These are phyloP conservation scores for Zopfia rhizophila DNA, from an alignment of 2,329 filamentous ascomycete genomes.

Conservation along the genomic window DNA sequence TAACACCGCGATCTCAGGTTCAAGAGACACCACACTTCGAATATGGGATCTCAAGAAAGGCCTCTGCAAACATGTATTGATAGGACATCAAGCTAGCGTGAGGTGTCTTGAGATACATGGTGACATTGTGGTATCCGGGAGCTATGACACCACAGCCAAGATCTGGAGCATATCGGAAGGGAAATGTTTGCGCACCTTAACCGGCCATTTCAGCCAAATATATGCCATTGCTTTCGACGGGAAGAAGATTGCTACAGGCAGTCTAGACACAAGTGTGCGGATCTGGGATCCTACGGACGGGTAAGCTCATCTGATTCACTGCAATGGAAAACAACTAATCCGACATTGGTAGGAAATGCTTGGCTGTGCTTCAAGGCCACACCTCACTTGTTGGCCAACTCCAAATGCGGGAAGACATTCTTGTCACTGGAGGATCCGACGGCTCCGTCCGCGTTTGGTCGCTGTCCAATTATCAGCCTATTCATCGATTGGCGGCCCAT, in stretches of 20 bases:
- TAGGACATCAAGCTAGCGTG: conserved; percentile 95
- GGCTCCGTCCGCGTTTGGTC: conserved; percentile 98
- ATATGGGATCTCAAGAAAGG: conserved; percentile 95
- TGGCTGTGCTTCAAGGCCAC: conserved; percentile 94
- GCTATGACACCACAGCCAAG: conserved; percentile 95
- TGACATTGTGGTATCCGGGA: conserved; percentile 96
- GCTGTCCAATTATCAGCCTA: conserved; percentile 86
- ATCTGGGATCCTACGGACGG: conserved; percentile 95
- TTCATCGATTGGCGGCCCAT: conserved; percentile 93
- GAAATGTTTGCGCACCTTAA: conserved; percentile 86
- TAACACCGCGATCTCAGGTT: conserved; percentile 95
- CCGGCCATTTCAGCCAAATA: conserved; percentile 97
- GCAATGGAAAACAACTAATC: conserved; percentile 19
- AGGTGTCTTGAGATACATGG: conserved; percentile 95
- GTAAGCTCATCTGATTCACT: conserved; percentile 61
- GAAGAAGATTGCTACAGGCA: conserved; percentile 90
- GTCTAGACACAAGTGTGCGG: conserved; percentile 93
- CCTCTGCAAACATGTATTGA: conserved; percentile 87
- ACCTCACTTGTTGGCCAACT: conserved; percentile 96
- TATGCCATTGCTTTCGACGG: conserved; percentile 99
- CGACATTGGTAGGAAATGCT: conserved; percentile 66
- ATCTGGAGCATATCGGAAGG: conserved; percentile 99
- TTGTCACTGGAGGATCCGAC: conserved; percentile 96
- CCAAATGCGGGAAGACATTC: conserved; percentile 92
- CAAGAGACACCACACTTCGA: conserved; percentile 90